Conservation (phyloP, 805 yeast species). For the Brettanomyces custersianus region DNA sequence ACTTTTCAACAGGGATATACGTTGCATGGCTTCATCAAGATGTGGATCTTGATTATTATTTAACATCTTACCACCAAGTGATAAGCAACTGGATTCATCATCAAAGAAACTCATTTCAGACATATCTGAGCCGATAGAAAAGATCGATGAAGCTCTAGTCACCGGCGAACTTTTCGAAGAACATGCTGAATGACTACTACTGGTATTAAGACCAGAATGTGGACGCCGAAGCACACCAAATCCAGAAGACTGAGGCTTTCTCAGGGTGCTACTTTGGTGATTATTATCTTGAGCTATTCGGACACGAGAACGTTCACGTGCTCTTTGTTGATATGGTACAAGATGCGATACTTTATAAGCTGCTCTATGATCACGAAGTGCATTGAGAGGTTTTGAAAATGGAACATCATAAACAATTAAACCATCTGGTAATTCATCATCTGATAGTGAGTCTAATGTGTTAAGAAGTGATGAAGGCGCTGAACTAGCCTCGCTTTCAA, state of each 20-base stretch:
- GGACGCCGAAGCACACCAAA: background rate
- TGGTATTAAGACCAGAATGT: background rate
- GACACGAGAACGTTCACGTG: background rate
- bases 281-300: background rate
- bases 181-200: conserved; percentile 3
- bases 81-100: conserved; percentile 16
- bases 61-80: conserved; percentile 28
- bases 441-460: conserved; percentile 32
- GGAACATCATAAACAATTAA: conserved; percentile 57
- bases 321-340: conserved; percentile 5
- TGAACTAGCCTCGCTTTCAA: conserved; percentile 1
- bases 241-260: background rate
- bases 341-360: conserved; percentile 11
- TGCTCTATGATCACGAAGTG: conserved; percentile 29
- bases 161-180: conserved; percentile 22
- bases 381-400: conserved; percentile 42
- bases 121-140: conserved; percentile 27
- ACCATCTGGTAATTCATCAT: conserved; percentile 46
- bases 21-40: conserved; percentile 29
- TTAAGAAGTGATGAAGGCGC: conserved; percentile 11
- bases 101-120: conserved; percentile 17
- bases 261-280: background rate
- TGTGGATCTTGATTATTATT: conserved; percentile 24
- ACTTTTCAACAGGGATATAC: conserved; percentile 22
- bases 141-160: conserved; percentile 37